phyloP scores from a whole-genome alignment of 2,329 filamentous ascomycete genomes.

The Pestalotiopsis sp. region DNA sequence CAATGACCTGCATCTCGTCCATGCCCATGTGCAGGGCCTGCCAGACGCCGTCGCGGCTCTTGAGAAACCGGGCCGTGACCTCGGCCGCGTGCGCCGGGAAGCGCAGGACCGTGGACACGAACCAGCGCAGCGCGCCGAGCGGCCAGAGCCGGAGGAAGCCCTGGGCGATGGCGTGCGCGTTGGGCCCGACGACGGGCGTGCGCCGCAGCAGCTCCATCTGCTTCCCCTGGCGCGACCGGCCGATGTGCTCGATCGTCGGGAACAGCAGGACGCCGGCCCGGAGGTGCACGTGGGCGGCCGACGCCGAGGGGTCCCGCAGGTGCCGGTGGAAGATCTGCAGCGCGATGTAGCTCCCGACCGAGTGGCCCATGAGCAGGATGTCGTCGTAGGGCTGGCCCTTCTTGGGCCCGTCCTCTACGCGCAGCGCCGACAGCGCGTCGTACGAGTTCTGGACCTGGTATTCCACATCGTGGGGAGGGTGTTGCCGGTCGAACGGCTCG shows the following conservation, averaged over 20 bases:
- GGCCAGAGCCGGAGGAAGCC: slow-evolving; percentile 46
- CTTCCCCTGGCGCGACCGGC: slow-evolving; percentile 60
- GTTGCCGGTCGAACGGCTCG: slow-evolving; percentile 41
- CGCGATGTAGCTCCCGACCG: slow-evolving; percentile 72
- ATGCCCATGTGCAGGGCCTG: slow-evolving; percentile 62
- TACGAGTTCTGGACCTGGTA: slow-evolving; percentile 53
- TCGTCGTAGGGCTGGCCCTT: slow-evolving; percentile 49
- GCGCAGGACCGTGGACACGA: slow-evolving; percentile 46
- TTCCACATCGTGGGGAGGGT: slow-evolving; percentile 54
- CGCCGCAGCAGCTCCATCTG: slow-evolving; percentile 48
- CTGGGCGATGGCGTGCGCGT: slow-evolving; percentile 43
- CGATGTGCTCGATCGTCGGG: slow-evolving; percentile 74
- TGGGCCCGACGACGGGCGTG: slow-evolving; percentile 42
- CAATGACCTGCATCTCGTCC: slow-evolving; percentile 62
- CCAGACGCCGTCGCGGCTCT: slow-evolving; percentile 58
- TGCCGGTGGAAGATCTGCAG: slow-evolving; percentile 68
- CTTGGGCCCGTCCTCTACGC: slow-evolving; percentile 27
- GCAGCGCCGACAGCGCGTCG: slow-evolving; percentile 35
- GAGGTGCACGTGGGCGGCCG: slow-evolving; percentile 42
- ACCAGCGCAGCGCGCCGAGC: slow-evolving; percentile 38
- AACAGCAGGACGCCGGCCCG: slow-evolving; percentile 67
- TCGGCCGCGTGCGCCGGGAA: slow-evolving; percentile 52
- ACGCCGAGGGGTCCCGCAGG: slow-evolving; percentile 31
- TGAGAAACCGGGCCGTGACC: slow-evolving; percentile 56
- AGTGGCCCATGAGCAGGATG: slow-evolving; percentile 73